Evolutionary conservation across 192 early-diverging fungal species (phyloP), one percentile per base, ranked within the genome.

Genomic region (Diversispora epigaea): DNA sequence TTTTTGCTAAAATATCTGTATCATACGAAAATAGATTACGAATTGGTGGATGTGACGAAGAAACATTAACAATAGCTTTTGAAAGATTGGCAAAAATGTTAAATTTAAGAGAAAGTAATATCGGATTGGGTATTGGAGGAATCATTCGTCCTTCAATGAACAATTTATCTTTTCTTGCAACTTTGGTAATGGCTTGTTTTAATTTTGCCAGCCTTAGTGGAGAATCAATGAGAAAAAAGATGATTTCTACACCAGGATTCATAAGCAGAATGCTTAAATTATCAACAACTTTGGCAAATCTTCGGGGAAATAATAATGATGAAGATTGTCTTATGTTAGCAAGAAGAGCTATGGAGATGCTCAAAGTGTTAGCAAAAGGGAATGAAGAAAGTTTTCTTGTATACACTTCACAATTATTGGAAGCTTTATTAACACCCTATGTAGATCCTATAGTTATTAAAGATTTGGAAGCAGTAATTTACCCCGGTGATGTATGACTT

Each of bases 1-100:
- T 85, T 1, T 75, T 86, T 68, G 84, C 87, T 11, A 91, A 90
- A 75, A 69, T 92, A 8, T 81, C 86, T 1, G 82, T 91, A 41
- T 78, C 81, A 9, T 82, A 85, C 58, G 86, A 87, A 3, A 90
- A 90, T 72, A 10, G 78, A 80, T 41, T 68, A 71, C 15, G 67
- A 77, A 45, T 84, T 79, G 81, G 25, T 62, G 39, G 83, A 77
- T 84, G 19, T 71, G 81, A 21, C 49, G 75, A 32, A 76, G 77
- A 22, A 76, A 76, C 64, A 77, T 76, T 83, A 71, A 65, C 69
- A 17, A 58, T 54, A 61, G 68, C 79, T 67, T 85, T 78, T 52
- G 78, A 75, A 74, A 79, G 41, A 32, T 81, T 79, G 17, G 76
- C 72, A 72, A 66, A 40, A 58, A 83, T 77, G 81, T 61, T 78